Evolutionary conservation across 768 basidiomycete genomes (phyloP).

Genomic region (Pleurotus platypus): DNA sequence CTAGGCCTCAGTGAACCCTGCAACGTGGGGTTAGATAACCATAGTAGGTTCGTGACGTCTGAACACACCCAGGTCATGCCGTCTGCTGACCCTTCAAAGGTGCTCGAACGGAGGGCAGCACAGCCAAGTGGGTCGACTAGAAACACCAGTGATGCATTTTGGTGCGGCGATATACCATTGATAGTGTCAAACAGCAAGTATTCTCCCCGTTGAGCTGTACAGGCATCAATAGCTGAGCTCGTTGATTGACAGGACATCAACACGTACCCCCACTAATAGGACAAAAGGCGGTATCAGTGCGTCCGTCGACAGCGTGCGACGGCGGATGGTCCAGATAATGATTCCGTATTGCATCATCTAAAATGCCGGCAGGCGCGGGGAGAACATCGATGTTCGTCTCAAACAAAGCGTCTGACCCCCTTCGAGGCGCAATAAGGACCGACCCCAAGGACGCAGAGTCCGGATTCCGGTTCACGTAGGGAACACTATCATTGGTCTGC

Average conservation of each 20-base stretch:
- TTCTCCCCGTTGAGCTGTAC: neutral
- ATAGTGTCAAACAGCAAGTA: neutral
- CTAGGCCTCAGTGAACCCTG: neutral
- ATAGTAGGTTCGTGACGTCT: neutral
- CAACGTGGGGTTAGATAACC: neutral
- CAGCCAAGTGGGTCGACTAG: neutral
- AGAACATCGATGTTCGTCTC: conserved; percentile 50
- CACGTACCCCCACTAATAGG: conserved; percentile 39
- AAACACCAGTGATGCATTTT: neutral
- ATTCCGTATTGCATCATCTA: conserved; percentile 36
- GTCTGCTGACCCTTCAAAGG: neutral
- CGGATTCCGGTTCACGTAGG: conserved; percentile 22
- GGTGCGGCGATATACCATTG: neutral
- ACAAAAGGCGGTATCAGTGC: conserved; percentile 44
- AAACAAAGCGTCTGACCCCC: conserved; percentile 41
- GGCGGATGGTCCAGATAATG: conserved; percentile 43
- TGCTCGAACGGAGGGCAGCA: neutral
- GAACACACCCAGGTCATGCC: conserved; percentile 1
- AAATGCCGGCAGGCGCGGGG: conserved; percentile 37
- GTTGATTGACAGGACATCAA: neutral
- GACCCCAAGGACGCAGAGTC: neutral
- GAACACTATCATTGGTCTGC: conserved; percentile 9
- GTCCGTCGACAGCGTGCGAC: conserved; percentile 55
- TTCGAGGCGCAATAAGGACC: conserved; percentile 35
- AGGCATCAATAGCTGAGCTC: neutral